Evolutionary conservation across 1,284 basidiomycete genomes (phyloP).

Genomic region (Fomes fomentarius): DNA sequence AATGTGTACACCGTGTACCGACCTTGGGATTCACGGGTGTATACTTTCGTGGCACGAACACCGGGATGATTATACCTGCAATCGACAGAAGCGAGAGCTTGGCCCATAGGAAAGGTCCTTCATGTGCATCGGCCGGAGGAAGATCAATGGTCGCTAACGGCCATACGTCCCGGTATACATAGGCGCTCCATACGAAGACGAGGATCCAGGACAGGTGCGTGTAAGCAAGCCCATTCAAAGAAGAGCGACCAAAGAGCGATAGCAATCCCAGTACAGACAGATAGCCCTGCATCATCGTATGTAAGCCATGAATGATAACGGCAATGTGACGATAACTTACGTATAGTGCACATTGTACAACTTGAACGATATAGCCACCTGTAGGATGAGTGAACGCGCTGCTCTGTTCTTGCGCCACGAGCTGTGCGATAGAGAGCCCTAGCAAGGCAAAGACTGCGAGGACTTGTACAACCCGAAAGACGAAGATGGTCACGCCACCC

Average conservation of each 20-base stretch:
- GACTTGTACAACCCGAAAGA: neutral
- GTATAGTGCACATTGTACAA: neutral
- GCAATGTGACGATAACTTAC: neutral
- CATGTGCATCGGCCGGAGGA: conserved; percentile 39
- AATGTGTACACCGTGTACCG: neutral
- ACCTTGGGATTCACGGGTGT: conserved; percentile 46
- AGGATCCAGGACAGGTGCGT: conserved; percentile 8
- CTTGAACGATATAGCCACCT: neutral
- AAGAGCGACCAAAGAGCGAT: neutral
- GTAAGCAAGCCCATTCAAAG: neutral
- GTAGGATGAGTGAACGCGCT: neutral
- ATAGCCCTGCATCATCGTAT: conserved; percentile 3
- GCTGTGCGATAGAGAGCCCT: neutral
- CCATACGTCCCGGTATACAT: conserved; percentile 63
- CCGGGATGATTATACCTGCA: conserved; percentile 42
- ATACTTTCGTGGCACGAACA: conserved; percentile 45
- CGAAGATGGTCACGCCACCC: neutral
- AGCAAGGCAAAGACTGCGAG: neutral
- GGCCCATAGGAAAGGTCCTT: conserved; percentile 33
- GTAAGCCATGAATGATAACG: neutral
- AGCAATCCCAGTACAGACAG: conserved; percentile 1
- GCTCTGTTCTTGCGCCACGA: neutral
- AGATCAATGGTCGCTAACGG: conserved; percentile 55
- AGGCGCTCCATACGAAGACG: conserved; percentile 30
- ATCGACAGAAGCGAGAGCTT: conserved; percentile 40